Conservation (phyloP, 2,329 filamentous ascomycete genomes). For the Alternaria gansuensis region DNA sequence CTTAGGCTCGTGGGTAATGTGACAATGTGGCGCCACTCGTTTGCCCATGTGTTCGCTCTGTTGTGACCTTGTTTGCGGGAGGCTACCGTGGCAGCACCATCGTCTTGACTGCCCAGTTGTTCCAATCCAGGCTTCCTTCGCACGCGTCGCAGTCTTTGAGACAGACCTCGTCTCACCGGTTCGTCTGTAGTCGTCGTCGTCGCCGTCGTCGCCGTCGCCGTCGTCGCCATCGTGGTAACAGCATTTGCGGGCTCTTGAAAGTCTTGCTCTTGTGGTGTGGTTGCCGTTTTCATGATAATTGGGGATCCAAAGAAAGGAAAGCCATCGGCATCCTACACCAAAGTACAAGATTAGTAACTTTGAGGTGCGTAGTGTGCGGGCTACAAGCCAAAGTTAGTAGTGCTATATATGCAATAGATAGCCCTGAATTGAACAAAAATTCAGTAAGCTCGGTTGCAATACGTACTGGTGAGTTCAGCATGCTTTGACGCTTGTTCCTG, state of each 20-base stretch:
- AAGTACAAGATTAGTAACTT: conserved; percentile 56
- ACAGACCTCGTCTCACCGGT: conserved; percentile 24
- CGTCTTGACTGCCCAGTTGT: conserved; percentile 23
- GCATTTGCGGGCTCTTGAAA: conserved; percentile 20
- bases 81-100: conserved; percentile 14
- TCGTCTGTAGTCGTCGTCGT: conserved; percentile 14
- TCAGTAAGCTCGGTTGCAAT: conserved; percentile 27
- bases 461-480: conserved; percentile 95
- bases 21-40: conserved; percentile 17
- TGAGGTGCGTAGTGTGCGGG: conserved; percentile 62
- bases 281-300: conserved; percentile 24
- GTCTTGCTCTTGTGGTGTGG: conserved; percentile 19
- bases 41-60: conserved; percentile 20
- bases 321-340: conserved; percentile 35
- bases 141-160: conserved; percentile 28
- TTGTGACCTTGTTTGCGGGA: conserved; percentile 13
- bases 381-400: conserved; percentile 49
- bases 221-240: conserved; percentile 12
- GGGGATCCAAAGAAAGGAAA: conserved; percentile 22
- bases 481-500: conserved; percentile 90
- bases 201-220: background rate
- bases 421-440: conserved; percentile 29
- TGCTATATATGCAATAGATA: conserved; percentile 39
- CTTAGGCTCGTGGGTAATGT: conserved; percentile 7
- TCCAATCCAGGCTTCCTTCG: conserved; percentile 29